Base-by-base conservation (phyloP, 148 eudicot species). In the Salicornia ramosissima region DNA sequence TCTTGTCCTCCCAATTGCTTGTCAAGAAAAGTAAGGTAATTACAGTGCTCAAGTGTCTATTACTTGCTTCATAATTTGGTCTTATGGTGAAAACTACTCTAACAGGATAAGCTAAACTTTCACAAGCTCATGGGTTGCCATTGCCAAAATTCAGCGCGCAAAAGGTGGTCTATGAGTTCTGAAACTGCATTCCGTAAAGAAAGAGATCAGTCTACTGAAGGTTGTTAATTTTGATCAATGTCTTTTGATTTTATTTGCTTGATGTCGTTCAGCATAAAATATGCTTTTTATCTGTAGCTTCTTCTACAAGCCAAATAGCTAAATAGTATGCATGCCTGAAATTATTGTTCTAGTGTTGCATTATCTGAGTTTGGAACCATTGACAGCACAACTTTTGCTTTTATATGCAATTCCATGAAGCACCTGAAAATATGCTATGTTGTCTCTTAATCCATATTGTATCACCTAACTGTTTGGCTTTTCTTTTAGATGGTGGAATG, bases 81-180 rank as follows among this genome's bases (percentile, higher is more conserved):
- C 71, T 34, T 11, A 54, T 42, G 43, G 26, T 60, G 45, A 42
- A 45, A 72, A 14, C 57, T 36, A 42, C 59, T 67, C 68, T 80
- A 63, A 62, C 90, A 93, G 98, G 90, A 83, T 75, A 87, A 86
- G 71, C 82, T 90, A 51, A 93, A 90, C 81, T 90, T 93, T 65
- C 98, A 90, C 83, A 93, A 93, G 77, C 83, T 93, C 75, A 75
- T 90, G 87, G 96, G 96, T 51, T 88, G 83, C 65, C 74, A 66
- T 49, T 87, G 92, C 80, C 95, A 81, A 76, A 81, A 77, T 79
- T 77, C 82, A 71, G 86, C 78, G 54, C 82, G 86, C 80, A 88
- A 81, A 76, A 68, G 83, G 79, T 68, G 80, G 71, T 81, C 78
- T 64, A 52, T 71, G 74, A 81, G 68, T 68, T 65, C 80, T 59